A percentile compares a stretch with the other conserved stretches of the same genome.
Conservation (phyloP, 306 rosid species). For the Vigna radiata region DNA sequence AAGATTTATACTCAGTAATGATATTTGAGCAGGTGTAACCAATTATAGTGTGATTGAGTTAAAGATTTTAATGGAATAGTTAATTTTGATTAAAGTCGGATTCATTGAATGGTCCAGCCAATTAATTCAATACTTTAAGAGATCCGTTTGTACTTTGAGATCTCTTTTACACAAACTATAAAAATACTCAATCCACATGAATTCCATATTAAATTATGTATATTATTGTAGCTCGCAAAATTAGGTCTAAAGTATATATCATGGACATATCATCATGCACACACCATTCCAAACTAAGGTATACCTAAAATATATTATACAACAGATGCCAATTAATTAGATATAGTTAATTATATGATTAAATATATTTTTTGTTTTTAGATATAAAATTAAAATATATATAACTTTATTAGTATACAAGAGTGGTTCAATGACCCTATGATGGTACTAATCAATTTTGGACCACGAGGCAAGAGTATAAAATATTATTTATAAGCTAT, state of each 20-base stretch:
- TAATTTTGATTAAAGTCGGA: slow-evolving; percentile 36
- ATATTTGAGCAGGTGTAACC: slow-evolving; percentile 56
- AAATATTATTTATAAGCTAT: slow-evolving; percentile 19
- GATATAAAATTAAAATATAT: no score
- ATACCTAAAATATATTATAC: slow-evolving; percentile 14
- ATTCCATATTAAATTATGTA: slow-evolving; percentile 22
- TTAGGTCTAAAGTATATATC: slow-evolving; percentile 45
- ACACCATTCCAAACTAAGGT: slow-evolving; percentile 32
- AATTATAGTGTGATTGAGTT: slow-evolving; percentile 41
- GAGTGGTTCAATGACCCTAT: neutral
- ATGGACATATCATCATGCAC: slow-evolving; percentile 48
- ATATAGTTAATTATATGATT: slow-evolving; percentile 19
- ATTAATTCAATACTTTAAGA: slow-evolving; percentile 45
- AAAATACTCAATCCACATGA: slow-evolving; percentile 33
- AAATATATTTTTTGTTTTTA: no score
- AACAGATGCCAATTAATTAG: slow-evolving; percentile 16
- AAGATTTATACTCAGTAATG: slow-evolving; percentile 14
- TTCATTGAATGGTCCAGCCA: slow-evolving; percentile 54
- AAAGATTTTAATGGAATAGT: slow-evolving; percentile 41
- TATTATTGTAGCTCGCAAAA: slow-evolving; percentile 24
- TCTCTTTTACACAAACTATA: slow-evolving; percentile 44
- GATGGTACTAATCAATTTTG: slow-evolving; percentile 7
- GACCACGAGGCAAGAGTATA: slow-evolving; percentile 31
- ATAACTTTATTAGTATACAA: neutral
- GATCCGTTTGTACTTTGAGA: slow-evolving; percentile 63